Conservation (phyloP, 2,329 filamentous ascomycete species). For the Fusarium mexicanum region DNA sequence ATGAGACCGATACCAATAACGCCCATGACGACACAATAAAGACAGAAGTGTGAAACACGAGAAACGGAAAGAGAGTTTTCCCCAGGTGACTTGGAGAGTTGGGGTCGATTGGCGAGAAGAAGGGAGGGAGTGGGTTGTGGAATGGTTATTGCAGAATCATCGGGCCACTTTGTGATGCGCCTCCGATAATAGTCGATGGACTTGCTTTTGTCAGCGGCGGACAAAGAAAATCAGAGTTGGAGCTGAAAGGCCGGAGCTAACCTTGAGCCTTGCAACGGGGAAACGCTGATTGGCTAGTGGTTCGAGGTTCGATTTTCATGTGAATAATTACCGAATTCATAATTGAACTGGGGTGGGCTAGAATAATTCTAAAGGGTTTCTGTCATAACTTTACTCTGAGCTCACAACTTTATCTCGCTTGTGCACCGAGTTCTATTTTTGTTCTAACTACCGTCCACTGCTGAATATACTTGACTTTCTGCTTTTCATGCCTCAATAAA, state of each 20-base stretch:
- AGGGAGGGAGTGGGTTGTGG: conserved; percentile 41
- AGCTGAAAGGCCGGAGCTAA: conserved; percentile 19
- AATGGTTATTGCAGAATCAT: conserved; percentile 45
- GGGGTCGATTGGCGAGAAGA: conserved; percentile 25
- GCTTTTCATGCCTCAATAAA: not conserved
- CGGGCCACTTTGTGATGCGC: conserved; percentile 36
- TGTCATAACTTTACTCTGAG: not conserved
- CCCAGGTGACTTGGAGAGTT: conserved; percentile 13
- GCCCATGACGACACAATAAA: conserved; percentile 55
- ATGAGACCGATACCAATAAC: conserved; percentile 70
- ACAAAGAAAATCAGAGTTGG: conserved; percentile 24
- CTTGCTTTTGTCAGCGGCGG: conserved; percentile 32
- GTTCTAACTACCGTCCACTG: not conserved
- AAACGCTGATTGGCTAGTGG: conserved; percentile 16
- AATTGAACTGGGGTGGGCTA: conserved; percentile 16
- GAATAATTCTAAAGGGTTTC: conserved; percentile 16
- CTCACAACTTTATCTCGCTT: not conserved
- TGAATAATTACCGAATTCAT: conserved; percentile 8
- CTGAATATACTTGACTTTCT: not conserved
- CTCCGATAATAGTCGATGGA: not conserved
- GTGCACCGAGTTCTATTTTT: not conserved
- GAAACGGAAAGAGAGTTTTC: conserved; percentile 4
- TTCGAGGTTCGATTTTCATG: conserved; percentile 2
- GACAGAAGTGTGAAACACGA: not conserved
- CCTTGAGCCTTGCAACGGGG: conserved; percentile 20